A percentile compares a stretch with the other conserved stretches of the same genome.
These are phyloP conservation scores for Pythium dissotocum DNA, from an alignment of 352 stramenopile species.

Conservation along the genomic window DNA sequence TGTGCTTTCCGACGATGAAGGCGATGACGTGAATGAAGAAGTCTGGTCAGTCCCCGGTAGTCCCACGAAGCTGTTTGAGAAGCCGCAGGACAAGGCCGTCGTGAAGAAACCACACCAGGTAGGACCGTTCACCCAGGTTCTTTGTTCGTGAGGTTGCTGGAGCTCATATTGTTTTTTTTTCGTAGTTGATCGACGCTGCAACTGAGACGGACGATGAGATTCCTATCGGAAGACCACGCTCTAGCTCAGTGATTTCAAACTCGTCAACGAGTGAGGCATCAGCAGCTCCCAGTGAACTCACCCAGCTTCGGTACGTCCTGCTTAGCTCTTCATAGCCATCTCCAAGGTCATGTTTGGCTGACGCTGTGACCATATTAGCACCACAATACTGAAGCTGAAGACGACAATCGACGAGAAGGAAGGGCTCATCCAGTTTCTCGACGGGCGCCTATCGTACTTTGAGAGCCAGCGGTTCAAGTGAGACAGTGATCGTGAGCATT, in stretches of 20 bases:
- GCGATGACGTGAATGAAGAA: slow-evolving; percentile 17
- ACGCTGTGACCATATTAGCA: slow-evolving; percentile 27
- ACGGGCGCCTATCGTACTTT: slow-evolving; percentile 52
- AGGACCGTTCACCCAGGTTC: not conserved
- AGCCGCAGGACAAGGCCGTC: not conserved
- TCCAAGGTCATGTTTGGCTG: not conserved
- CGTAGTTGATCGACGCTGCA: slow-evolving; percentile 10
- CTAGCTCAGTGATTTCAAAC: not conserved
- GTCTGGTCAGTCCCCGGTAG: slow-evolving; percentile 21
- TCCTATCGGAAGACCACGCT: not conserved
- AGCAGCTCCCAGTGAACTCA: slow-evolving; percentile 7
- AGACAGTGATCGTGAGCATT: not conserved
- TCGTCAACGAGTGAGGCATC: slow-evolving; percentile 4
- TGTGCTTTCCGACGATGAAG: slow-evolving; percentile 11
- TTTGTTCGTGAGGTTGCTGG: not conserved
- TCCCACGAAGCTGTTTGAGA: slow-evolving; percentile 13
- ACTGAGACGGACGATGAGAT: slow-evolving; percentile 11
- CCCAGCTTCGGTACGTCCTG: slow-evolving; percentile 14
- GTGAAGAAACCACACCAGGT: not conserved
- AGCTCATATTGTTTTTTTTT: not conserved
- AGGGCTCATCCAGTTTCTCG: slow-evolving; percentile 56
- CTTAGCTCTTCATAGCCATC: not conserved
- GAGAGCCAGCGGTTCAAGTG: slow-evolving; percentile 33
- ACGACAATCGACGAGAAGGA: slow-evolving; percentile 58
- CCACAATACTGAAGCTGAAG: slow-evolving; percentile 57